Evolutionary conservation across 805 yeast genomes (phyloP).

Genomic region (Saturnispora saitoi): DNA sequence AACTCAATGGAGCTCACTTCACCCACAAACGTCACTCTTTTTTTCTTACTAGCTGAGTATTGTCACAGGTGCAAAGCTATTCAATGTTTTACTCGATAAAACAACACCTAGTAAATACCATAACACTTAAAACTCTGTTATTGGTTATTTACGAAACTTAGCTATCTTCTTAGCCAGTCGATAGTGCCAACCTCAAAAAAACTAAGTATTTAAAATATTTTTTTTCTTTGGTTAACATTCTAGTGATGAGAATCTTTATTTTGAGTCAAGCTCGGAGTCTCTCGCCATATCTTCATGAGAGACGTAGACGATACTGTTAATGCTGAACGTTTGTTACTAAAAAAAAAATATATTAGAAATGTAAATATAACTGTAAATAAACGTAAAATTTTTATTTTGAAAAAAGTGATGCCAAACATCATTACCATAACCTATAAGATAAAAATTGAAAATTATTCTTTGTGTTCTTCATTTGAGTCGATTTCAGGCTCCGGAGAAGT

Average conservation of each 20-base stretch:
- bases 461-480: background rate
- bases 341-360: background rate
- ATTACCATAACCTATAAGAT: background rate
- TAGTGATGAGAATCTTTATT: conserved; percentile 11
- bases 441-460: background rate
- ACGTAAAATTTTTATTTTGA: background rate
- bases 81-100: background rate
- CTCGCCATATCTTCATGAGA: conserved; percentile 14
- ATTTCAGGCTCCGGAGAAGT: background rate
- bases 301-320: conserved; percentile 16
- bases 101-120: background rate
- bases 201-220: background rate
- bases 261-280: conserved; percentile 21
- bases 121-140: background rate
- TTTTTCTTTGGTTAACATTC: conserved; percentile 2
- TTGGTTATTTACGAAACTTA: background rate
- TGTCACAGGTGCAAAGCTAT: conserved; percentile 18
- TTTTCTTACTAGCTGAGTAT: conserved; percentile 13
- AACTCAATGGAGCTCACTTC: conserved; percentile 26
- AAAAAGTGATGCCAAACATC: background rate
- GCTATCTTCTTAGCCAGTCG: conserved; percentile 1
- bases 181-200: background rate
- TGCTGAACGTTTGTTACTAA: conserved; percentile 7
- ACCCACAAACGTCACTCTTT: conserved; percentile 14
- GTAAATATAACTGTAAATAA: background rate